Percentiles rank a stretch among this genome's conserved stretches.
phyloP scores from a whole-genome alignment of 73 alveolate genomes.

The Blepharisma japonicum region DNA sequence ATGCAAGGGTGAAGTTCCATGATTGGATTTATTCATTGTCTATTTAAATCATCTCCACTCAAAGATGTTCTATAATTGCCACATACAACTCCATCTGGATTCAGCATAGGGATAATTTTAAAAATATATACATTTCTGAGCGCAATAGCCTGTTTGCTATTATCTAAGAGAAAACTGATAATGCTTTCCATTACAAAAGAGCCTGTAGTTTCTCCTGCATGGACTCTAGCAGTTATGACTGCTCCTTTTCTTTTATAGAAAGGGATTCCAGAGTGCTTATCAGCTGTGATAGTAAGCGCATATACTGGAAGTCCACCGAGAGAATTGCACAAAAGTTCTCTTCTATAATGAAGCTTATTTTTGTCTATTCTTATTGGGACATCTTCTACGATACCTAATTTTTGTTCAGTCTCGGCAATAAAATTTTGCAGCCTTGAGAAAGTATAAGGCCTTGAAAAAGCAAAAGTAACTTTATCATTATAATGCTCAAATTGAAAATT shows the following conservation, averaged over 20 bases:
- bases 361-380: conserved; percentile 35
- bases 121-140: conserved; percentile 79
- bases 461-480: conserved; percentile 66
- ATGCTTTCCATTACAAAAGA: conserved; percentile 61
- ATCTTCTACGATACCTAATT: neutral
- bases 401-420: conserved; percentile 70
- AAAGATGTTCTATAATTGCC: conserved; percentile 88
- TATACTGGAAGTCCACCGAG: conserved; percentile 59
- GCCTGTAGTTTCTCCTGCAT: conserved; percentile 98
- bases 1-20: conserved; percentile 92
- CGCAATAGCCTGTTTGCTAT: conserved; percentile 67
- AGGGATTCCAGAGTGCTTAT: conserved; percentile 47
- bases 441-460: conserved; percentile 93
- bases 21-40: conserved; percentile 97
- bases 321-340: conserved; percentile 65
- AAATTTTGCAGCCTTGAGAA: conserved; percentile 87
- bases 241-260: conserved; percentile 55
- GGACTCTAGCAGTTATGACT: conserved; percentile 92
- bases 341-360: conserved; percentile 43
- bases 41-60: conserved; percentile 98
- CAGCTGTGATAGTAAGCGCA: conserved; percentile 34
- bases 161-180: conserved; percentile 82
- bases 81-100: conserved; percentile 99
- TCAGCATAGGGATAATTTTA: conserved; percentile 97
- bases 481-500: neutral